phyloP scores from a whole-genome alignment of 2,329 filamentous ascomycete species.

The Fusarium secorum region DNA sequence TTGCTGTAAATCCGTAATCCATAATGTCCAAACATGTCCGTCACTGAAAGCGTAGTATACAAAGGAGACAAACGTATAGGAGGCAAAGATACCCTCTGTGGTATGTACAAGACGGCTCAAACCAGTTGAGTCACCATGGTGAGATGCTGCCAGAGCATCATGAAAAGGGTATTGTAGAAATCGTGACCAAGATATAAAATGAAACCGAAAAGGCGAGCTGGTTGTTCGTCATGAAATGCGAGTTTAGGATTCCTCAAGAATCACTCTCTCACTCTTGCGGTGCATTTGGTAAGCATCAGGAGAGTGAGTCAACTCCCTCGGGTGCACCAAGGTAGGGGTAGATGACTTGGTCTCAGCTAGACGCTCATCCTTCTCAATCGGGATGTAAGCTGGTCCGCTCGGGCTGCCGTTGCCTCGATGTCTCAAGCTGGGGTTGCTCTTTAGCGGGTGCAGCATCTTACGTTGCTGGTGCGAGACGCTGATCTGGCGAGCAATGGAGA shows the following conservation, averaged over 20 bases:
- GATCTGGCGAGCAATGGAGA: conserved; percentile 74
- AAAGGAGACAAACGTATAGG: conserved; percentile 22
- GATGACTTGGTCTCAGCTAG: conserved; percentile 50
- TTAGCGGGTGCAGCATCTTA: conserved; percentile 64
- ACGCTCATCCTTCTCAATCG: conserved; percentile 42
- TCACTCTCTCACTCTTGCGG: conserved; percentile 58
- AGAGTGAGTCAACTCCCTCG: conserved; percentile 39
- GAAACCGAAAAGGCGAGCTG: neutral
- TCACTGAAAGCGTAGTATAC: conserved; percentile 26
- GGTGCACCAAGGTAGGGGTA: conserved; percentile 57
- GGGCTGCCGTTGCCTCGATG: conserved; percentile 29
- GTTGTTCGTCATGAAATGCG: neutral
- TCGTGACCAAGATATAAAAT: conserved; percentile 1
- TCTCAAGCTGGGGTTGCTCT: conserved; percentile 45
- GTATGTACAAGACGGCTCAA: conserved; percentile 19
- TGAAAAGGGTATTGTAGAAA: conserved; percentile 13
- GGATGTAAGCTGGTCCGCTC: conserved; percentile 23
- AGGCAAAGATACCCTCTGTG: conserved; percentile 15
- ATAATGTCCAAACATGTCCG: conserved; percentile 31
- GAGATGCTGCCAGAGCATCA: conserved; percentile 27
- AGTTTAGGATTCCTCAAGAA: conserved; percentile 54
- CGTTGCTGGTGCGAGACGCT: conserved; percentile 70
- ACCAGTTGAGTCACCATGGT: conserved; percentile 24
- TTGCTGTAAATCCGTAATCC: conserved; percentile 32
- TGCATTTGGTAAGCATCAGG: conserved; percentile 54